Evolutionary conservation across 768 basidiomycete genomes (phyloP).

Genomic region (Rubroboletus satanas): DNA sequence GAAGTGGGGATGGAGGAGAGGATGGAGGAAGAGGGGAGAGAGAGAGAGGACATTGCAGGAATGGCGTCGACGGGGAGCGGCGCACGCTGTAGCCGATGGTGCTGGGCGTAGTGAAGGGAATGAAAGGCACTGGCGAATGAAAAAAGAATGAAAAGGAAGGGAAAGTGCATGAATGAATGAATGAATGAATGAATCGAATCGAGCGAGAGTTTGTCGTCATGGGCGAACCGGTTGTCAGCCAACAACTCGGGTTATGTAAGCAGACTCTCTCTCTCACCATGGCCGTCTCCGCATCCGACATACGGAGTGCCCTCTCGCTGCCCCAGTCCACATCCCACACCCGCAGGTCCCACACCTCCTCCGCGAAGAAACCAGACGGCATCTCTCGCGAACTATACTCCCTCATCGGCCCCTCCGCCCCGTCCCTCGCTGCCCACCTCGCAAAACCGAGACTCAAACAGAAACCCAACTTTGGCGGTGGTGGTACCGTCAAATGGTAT

Average conservation of each 20-base stretch:
- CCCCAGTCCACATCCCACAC: slow-evolving; percentile 34
- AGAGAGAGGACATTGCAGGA: background rate
- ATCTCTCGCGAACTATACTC: slow-evolving; percentile 91
- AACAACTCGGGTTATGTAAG: background rate
- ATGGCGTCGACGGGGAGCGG: background rate
- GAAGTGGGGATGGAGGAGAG: background rate
- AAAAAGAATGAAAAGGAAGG: background rate
- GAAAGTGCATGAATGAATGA: background rate
- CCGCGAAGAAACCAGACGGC: slow-evolving; percentile 74
- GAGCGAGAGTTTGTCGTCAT: too few relatives aligned
- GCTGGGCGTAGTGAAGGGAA: background rate
- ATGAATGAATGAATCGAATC: background rate
- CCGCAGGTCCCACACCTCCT: slow-evolving; percentile 40
- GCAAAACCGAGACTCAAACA: slow-evolving; percentile 84
- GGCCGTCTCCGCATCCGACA: slow-evolving; percentile 73
- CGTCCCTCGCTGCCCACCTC: slow-evolving; percentile 75
- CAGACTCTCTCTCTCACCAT: slow-evolving; percentile 29
- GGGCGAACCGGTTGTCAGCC: background rate
- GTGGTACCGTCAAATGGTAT: slow-evolving; percentile 70
- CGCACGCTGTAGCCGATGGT: background rate
- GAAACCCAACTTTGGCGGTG: slow-evolving; percentile 69
- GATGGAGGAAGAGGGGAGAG: background rate
- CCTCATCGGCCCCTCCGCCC: slow-evolving; percentile 91
- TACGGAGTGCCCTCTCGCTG: slow-evolving; percentile 79
- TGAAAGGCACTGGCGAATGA: background rate